Percentiles rank a stretch among this genome's conserved stretches.
Evolutionary conservation across 306 rosid species (phyloP).

Genomic region (Castanea mollissima): DNA sequence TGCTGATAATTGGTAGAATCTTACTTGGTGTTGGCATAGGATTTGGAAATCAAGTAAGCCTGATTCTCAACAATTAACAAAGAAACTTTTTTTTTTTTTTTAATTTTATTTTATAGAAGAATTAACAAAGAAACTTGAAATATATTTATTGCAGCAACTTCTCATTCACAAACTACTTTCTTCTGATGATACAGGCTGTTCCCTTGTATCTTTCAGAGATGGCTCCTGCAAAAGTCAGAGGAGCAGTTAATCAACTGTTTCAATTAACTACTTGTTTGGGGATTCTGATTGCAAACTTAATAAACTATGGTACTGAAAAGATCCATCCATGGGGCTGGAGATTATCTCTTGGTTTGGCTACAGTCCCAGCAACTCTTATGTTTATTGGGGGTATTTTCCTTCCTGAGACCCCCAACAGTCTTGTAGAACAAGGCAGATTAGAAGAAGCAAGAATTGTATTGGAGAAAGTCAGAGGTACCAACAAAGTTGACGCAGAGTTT

Average conservation of each 20-base stretch:
- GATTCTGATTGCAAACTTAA: slow-evolving; percentile 48
- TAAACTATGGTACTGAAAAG: slow-evolving; percentile 48
- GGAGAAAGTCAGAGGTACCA: slow-evolving; percentile 83
- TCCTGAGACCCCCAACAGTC: slow-evolving; percentile 91
- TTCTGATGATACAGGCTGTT: slow-evolving; percentile 57
- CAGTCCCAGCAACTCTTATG: slow-evolving; percentile 74
- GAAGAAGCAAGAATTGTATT: slow-evolving; percentile 71
- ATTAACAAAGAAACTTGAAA: neutral
- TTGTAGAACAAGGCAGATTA: slow-evolving; percentile 71
- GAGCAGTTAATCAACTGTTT: slow-evolving; percentile 90
- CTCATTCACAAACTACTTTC: slow-evolving; percentile 1
- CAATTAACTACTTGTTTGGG: slow-evolving; percentile 68
- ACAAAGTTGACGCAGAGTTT: slow-evolving; percentile 80
- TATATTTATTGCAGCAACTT: neutral
- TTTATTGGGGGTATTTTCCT: slow-evolving; percentile 78
- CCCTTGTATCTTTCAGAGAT: slow-evolving; percentile 90
- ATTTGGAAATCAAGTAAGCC: slow-evolving; percentile 87
- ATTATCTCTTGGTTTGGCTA: slow-evolving; percentile 81
- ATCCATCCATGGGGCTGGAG: slow-evolving; percentile 71
- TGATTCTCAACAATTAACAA: neutral
- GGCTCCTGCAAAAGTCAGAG: slow-evolving; percentile 84
- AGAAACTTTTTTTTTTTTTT: neutral
- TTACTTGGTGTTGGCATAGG: slow-evolving; percentile 88
- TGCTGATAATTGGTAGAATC: slow-evolving; percentile 79
- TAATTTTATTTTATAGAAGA: neutral